Percentiles rank a stretch among this genome's conserved stretches.
Conservation (phyloP, 768 basidiomycete genomes). For the Rhodotorula toruloides region DNA sequence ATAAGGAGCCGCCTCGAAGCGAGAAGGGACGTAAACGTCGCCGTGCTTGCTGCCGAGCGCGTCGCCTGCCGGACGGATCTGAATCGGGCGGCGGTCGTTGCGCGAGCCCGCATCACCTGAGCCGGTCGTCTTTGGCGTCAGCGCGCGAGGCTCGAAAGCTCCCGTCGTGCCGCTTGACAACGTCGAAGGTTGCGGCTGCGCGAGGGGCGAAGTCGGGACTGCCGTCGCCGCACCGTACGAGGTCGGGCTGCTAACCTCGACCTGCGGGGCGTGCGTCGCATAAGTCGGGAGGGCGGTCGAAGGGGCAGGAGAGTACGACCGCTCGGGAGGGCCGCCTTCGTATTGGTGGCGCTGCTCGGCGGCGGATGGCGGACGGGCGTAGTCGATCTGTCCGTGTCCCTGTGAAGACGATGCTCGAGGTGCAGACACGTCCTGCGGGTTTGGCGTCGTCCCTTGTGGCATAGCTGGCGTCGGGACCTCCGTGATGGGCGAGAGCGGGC, state of each 20-base stretch:
- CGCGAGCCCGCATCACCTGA: not conserved
- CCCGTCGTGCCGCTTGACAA: not conserved
- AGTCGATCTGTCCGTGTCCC: not conserved
- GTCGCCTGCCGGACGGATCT: conserved; percentile 7
- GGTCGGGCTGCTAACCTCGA: not conserved
- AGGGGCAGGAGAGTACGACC: conserved; percentile 1
- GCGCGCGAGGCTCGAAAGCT: conserved; percentile 22
- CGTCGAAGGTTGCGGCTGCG: not conserved
- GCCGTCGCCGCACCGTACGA: not conserved
- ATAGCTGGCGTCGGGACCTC: conserved; percentile 6
- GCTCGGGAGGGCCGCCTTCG: not conserved
- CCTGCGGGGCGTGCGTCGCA: not conserved
- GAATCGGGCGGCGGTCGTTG: conserved; percentile 15
- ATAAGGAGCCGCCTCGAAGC: conserved; percentile 31
- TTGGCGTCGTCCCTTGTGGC: too few relatives aligned
- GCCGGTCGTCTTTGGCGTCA: conserved; percentile 2
- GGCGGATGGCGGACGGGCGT: not conserved
- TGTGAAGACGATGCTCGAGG: not conserved
- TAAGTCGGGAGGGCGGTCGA: not conserved
- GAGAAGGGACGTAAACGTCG: conserved; percentile 25
- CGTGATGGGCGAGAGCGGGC: not conserved
- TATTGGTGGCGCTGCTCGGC: not conserved
- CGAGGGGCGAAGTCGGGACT: not conserved
- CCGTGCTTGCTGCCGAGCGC: conserved; percentile 28
- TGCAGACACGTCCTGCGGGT: too few relatives aligned